Evolutionary conservation across 2,329 filamentous ascomycete species (phyloP).

Genomic region (Leptographium radiaticola): DNA sequence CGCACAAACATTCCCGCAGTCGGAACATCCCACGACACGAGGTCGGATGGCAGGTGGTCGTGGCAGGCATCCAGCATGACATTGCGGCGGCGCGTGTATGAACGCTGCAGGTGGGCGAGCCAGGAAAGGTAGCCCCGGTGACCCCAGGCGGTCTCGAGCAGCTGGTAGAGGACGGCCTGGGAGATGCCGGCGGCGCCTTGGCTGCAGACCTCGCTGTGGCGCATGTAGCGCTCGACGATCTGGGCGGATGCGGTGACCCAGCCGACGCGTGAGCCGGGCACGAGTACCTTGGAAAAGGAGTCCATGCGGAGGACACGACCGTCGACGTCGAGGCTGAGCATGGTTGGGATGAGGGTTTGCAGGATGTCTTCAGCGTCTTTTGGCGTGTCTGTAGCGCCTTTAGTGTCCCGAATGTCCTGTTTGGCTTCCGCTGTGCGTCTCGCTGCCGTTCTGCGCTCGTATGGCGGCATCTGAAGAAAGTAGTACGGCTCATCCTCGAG

Average conservation of each 20-base stretch:
- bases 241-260: conserved; percentile 86
- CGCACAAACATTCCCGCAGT: conserved; percentile 89
- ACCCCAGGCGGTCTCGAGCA: conserved; percentile 78
- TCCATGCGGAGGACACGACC: conserved; percentile 84
- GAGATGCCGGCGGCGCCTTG: conserved; percentile 79
- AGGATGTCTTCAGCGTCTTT: conserved; percentile 23
- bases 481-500: conserved; percentile 93
- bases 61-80: conserved; percentile 70
- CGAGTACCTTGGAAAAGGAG: conserved; percentile 84
- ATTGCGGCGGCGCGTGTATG: conserved; percentile 72
- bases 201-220: conserved; percentile 69
- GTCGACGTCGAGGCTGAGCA: conserved; percentile 69
- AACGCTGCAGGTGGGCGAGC: conserved; percentile 67
- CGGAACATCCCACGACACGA: conserved; percentile 70
- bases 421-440: no score
- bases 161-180: conserved; percentile 73
- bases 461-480: conserved; percentile 78
- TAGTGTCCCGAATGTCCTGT: no score
- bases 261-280: conserved; percentile 68
- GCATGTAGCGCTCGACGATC: conserved; percentile 68
- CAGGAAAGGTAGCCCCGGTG: conserved; percentile 82
- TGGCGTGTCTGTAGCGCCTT: no score
- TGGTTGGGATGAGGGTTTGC: conserved; percentile 56
- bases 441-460: conserved; percentile 32
- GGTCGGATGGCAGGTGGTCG: conserved; percentile 55